Conservation (phyloP, 169 alveolate genomes). For the Theileria parva region DNA sequence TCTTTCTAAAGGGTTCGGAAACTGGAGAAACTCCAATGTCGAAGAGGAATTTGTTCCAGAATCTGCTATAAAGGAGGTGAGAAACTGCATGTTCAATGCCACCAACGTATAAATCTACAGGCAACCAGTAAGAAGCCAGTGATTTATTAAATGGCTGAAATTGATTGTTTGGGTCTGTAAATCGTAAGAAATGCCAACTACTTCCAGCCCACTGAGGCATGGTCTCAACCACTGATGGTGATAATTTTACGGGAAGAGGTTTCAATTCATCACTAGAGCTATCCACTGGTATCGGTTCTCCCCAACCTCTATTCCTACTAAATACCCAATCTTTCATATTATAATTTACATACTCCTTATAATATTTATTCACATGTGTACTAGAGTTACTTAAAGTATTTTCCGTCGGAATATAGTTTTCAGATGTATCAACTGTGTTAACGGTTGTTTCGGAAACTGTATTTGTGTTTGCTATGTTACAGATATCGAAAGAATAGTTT, state of each 20-base stretch:
- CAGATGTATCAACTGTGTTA: too few relatives aligned
- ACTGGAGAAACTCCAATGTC: constrained; percentile 74
- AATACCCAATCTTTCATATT: constrained; percentile 88
- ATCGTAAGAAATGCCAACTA: constrained; percentile 89
- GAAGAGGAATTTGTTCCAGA: constrained; percentile 86
- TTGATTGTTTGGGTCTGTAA: constrained; percentile 77
- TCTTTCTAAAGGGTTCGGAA: constrained; percentile 85
- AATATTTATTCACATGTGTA: not conserved
- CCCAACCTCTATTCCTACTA: constrained; percentile 91
- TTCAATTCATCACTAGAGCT: constrained; percentile 37
- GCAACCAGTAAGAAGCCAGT: constrained; percentile 82
- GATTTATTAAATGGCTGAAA: constrained; percentile 55
- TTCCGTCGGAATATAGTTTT: too few relatives aligned
- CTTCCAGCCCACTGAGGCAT: constrained; percentile 95
- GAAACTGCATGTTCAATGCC: constrained; percentile 92
- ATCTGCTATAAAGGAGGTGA: constrained; percentile 89
- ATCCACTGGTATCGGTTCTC: constrained; percentile 90
- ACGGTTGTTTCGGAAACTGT: not conserved
- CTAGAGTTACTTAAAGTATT: not conserved
- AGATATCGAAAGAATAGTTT: not conserved
- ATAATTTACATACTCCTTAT: constrained; percentile 37
- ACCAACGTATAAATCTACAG: constrained; percentile 92
- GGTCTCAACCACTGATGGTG: constrained; percentile 71
- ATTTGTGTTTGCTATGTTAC: not conserved
- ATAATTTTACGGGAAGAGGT: constrained; percentile 53